Conservation (phyloP, 305 asterid genomes). For the Rubia tinctorum region DNA sequence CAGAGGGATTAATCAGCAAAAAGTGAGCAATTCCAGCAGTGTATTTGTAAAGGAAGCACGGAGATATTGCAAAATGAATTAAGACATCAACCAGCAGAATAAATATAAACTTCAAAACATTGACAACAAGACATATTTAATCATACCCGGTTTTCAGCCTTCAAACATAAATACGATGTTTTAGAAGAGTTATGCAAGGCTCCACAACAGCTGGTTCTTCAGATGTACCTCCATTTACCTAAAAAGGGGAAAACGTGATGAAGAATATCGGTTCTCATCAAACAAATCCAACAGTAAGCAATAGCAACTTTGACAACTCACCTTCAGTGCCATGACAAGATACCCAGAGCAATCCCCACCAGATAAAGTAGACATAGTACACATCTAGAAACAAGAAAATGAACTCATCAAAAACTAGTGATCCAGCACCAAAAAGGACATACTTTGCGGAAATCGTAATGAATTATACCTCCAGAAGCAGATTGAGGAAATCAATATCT, state of each 20-base stretch:
- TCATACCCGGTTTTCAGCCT: constrained; percentile 67
- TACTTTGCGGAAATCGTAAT: constrained; percentile 2
- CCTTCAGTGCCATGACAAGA: constrained; percentile 56
- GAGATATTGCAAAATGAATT: background rate
- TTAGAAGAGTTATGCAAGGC: constrained; percentile 70
- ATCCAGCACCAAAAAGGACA: constrained; percentile 4
- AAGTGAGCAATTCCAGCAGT: background rate
- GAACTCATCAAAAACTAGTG: constrained; percentile 12
- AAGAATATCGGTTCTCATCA: background rate
- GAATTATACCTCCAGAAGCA: constrained; percentile 69
- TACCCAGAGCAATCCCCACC: constrained; percentile 36
- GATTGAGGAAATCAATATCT: constrained; percentile 69
- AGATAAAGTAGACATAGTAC: constrained; percentile 44
- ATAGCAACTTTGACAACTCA: constrained; percentile 18
- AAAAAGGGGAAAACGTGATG: constrained; percentile 22
- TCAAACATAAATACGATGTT: constrained; percentile 54
- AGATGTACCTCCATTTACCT: constrained; percentile 43
- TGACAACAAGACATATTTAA: constrained; percentile 5
- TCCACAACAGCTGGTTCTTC: constrained; percentile 53
- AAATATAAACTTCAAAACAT: background rate
- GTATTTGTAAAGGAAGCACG: background rate
- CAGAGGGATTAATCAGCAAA: background rate
- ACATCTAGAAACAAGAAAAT: constrained; percentile 42
- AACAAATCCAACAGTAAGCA: constrained; percentile 11
- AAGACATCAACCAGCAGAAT: background rate